These are phyloP conservation scores for Zygosaccharomyces gambellarensis DNA, from an alignment of 805 yeast species.

Conservation along the genomic window DNA sequence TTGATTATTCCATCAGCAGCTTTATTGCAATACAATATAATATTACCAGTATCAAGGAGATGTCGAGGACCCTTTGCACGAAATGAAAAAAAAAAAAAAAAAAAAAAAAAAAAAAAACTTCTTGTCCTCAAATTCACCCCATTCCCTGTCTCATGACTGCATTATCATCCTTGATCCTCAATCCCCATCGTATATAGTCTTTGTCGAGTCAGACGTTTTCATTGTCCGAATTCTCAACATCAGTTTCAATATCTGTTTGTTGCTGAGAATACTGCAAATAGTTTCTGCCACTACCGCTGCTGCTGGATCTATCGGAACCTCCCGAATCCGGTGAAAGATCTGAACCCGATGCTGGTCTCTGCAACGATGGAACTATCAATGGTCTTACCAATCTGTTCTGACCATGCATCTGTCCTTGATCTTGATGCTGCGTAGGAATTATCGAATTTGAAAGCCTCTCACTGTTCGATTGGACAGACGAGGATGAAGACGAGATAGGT, in stretches of 20 bases:
- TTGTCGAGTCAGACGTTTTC: not conserved
- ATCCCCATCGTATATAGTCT: not conserved
- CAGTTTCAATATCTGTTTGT: constrained; percentile 28
- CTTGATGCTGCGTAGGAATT: not conserved
- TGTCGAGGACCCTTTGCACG: too few species aligned
- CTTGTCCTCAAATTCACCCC: not conserved
- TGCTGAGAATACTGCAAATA: constrained; percentile 11
- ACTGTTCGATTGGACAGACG: constrained; percentile 7
- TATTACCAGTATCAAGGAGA: too few species aligned
- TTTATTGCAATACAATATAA: not conserved
- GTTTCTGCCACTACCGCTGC: not conserved
- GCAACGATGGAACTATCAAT: constrained; percentile 11
- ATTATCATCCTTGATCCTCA: not conserved
- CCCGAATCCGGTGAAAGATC: constrained; percentile 12
- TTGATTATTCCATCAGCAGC: not conserved
- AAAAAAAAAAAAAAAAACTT: too few species aligned
- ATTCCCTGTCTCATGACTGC: not conserved
- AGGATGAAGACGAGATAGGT: constrained; percentile 14
- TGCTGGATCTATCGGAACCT: constrained; percentile 5
- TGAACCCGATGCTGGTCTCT: constrained; percentile 13
- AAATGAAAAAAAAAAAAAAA: too few species aligned
- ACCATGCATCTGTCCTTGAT: not conserved
- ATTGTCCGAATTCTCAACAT: constrained; percentile 17
- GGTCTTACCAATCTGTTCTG: constrained; percentile 7
- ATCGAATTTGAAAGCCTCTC: not conserved